These are phyloP conservation scores for Hanseniaspora clermontiae DNA, from an alignment of 805 yeast species.

Conservation along the genomic window DNA sequence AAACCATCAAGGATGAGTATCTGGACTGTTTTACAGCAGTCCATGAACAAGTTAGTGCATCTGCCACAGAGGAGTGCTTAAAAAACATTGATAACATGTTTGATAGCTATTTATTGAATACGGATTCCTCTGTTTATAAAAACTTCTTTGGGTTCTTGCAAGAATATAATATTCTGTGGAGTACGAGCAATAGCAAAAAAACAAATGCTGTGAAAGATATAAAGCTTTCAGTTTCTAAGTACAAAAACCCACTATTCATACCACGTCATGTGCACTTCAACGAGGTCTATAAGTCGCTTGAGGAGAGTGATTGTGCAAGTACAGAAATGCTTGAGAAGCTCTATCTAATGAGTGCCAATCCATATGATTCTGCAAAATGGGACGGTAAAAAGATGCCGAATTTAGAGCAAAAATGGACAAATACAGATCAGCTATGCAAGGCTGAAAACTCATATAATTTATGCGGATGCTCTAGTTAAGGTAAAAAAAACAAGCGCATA, in stretches of 20 bases:
- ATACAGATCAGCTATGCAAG: conserved; percentile 35
- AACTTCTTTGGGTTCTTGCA: conserved; percentile 31
- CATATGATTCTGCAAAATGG: conserved; percentile 59
- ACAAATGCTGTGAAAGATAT: conserved; percentile 24
- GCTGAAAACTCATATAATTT: conserved; percentile 49
- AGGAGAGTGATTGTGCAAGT: conserved; percentile 19
- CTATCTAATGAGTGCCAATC: conserved; percentile 58
- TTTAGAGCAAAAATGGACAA: conserved; percentile 43
- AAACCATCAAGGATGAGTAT: conserved; percentile 17
- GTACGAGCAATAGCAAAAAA: conserved; percentile 35
- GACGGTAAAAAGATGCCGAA: conserved; percentile 47
- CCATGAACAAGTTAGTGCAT: conserved; percentile 19
- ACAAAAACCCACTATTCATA: conserved; percentile 62
- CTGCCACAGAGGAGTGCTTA: conserved; percentile 15
- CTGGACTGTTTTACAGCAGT: conserved; percentile 24
- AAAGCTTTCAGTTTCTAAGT: conserved; percentile 33
- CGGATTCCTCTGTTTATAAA: conserved; percentile 27
- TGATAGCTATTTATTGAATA: conserved; percentile 22
- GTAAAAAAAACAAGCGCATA: too few relatives aligned
- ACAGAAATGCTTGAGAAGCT: conserved; percentile 44
- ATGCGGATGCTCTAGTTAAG: conserved; percentile 54
- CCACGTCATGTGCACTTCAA: conserved; percentile 81
- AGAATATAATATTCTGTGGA: conserved; percentile 41
- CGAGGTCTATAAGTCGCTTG: conserved; percentile 53
- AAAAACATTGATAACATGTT: conserved; percentile 18